Evolutionary conservation across 208 protist genomes (phyloP).

Genomic region (Trypanosoma cruzi): DNA sequence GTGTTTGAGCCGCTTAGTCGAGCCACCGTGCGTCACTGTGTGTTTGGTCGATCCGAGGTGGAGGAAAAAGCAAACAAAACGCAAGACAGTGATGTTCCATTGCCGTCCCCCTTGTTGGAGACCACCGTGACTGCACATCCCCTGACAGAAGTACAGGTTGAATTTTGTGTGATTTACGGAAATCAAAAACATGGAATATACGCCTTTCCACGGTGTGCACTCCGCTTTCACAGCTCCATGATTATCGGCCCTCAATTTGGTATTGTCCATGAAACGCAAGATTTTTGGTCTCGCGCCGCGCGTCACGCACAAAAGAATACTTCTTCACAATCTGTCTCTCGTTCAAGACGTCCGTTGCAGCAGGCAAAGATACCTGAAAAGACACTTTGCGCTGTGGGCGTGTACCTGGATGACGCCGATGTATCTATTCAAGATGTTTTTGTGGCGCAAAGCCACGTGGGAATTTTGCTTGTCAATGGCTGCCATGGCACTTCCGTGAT

Average conservation of each 20-base stretch:
- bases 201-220: conserved; percentile 62
- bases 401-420: conserved; percentile 81
- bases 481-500: conserved; percentile 43
- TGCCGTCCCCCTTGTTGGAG: neutral
- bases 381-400: conserved; percentile 45
- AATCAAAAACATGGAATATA: conserved; percentile 63
- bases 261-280: conserved; percentile 30
- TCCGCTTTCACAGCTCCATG: conserved; percentile 45
- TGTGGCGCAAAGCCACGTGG: conserved; percentile 59
- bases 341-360: conserved; percentile 16
- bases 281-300: conserved; percentile 28
- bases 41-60: conserved; percentile 40
- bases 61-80: neutral
- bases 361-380: conserved; percentile 37
- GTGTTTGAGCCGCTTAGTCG: conserved; percentile 60
- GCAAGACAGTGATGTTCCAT: neutral
- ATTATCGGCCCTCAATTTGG: conserved; percentile 45
- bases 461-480: conserved; percentile 52
- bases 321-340: neutral
- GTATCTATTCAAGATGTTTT: conserved; percentile 60
- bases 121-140: conserved; percentile 59
- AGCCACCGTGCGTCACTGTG: conserved; percentile 60
- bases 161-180: conserved; percentile 71
- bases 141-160: conserved; percentile 51
- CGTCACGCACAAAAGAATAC: conserved; percentile 26